These are phyloP conservation scores for Zygotorulaspora danielsina DNA, from an alignment of 805 yeast genomes.

Conservation along the genomic window DNA sequence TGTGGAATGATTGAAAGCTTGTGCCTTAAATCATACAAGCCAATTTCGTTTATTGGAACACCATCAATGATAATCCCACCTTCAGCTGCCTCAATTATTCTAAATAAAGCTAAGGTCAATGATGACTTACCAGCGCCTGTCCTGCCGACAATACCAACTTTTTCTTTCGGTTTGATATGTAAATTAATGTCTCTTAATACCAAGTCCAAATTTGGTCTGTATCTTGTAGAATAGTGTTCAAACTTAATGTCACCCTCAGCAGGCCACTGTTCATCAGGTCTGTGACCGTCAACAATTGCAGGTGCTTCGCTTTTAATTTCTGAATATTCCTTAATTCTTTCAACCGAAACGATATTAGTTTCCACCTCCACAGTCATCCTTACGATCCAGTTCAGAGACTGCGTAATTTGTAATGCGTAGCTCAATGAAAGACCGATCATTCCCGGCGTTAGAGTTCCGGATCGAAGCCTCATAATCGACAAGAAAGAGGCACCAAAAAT, in stretches of 20 bases:
- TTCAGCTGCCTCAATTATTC: constrained; percentile 72
- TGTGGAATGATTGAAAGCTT: constrained; percentile 85
- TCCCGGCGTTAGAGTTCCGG: constrained; percentile 79
- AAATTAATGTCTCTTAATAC: constrained; percentile 67
- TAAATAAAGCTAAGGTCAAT: constrained; percentile 74
- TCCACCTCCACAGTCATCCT: constrained; percentile 99
- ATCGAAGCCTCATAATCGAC: constrained; percentile 62
- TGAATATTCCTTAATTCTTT: constrained; percentile 87
- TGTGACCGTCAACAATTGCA: constrained; percentile 51
- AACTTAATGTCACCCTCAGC: constrained; percentile 60
- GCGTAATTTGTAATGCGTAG: constrained; percentile 90
- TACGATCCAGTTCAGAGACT: constrained; percentile 93
- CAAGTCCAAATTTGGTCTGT: constrained; percentile 75
- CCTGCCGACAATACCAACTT: constrained; percentile 93
- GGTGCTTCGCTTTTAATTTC: constrained; percentile 83
- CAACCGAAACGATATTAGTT: constrained; percentile 94
- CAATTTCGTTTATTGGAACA: constrained; percentile 59
- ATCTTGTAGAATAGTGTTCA: constrained; percentile 73
- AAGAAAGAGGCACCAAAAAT: constrained; percentile 83
- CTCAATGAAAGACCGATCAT: constrained; percentile 90
- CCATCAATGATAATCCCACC: constrained; percentile 75
- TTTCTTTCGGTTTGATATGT: constrained; percentile 67
- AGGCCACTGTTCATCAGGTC: constrained; percentile 79
- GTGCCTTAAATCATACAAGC: constrained; percentile 72
- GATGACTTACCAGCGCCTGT: constrained; percentile 97